Percentiles rank a stretch among this genome's conserved stretches.
Conservation (phyloP, 305 asterid genomes). For the Andrographis paniculata region DNA sequence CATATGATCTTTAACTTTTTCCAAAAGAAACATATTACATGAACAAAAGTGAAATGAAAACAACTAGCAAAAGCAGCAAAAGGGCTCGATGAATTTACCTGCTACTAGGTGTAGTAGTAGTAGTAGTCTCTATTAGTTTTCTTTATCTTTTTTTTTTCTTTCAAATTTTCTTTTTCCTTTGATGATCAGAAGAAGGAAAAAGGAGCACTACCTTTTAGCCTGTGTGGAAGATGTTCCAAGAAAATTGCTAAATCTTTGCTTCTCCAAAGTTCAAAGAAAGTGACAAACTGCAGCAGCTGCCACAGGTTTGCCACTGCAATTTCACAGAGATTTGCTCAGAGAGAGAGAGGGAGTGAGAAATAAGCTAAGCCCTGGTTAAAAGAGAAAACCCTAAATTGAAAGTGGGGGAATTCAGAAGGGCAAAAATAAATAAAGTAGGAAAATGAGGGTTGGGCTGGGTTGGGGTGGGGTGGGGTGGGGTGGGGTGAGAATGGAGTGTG, state of each 20-base stretch:
- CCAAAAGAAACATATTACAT: constrained; percentile 4
- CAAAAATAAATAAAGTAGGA: constrained; percentile 5
- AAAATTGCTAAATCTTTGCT: constrained; percentile 16
- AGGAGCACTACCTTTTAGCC: constrained; percentile 19
- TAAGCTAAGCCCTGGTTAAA: neutral
- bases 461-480: too few species aligned
- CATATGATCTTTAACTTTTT: constrained; percentile 11
- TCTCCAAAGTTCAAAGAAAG: constrained; percentile 21
- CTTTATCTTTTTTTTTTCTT: neutral
- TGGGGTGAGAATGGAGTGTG: constrained; percentile 13
- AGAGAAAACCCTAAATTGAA: constrained; percentile 52
- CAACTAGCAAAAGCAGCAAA: constrained; percentile 8
- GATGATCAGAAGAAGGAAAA: constrained; percentile 22
- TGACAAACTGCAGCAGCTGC: constrained; percentile 11
- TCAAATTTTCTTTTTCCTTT: constrained; percentile 2
- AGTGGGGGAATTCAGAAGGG: constrained; percentile 24
- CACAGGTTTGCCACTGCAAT: constrained; percentile 1
- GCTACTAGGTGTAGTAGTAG: constrained; percentile 20
- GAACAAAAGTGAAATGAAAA: neutral
- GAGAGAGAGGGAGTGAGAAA: neutral
- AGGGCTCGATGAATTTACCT: constrained; percentile 30
- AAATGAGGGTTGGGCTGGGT: constrained; percentile 9
- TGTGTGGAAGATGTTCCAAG: constrained; percentile 25
- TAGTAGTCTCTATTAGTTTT: too few species aligned
- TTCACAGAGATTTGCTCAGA: constrained; percentile 3